Evolutionary conservation across 2,329 filamentous ascomycete species (phyloP).

Genomic region (Trichoderma pleuroti): DNA sequence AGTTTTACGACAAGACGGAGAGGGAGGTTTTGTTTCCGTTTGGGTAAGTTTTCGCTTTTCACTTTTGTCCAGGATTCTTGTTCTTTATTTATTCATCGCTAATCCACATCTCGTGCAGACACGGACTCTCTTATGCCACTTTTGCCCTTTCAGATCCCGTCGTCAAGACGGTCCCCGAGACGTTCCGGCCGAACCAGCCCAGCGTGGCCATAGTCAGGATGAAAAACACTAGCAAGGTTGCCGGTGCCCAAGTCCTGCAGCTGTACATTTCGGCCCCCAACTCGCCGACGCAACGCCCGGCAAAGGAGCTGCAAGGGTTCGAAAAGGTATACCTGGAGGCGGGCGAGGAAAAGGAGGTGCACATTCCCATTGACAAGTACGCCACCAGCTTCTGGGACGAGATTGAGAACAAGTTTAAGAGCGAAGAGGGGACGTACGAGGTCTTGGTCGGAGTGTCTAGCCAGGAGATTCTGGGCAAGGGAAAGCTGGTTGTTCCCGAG

Average conservation of each 20-base stretch:
- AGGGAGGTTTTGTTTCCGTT: conserved; percentile 1
- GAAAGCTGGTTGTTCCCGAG: neutral
- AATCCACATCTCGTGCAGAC: neutral
- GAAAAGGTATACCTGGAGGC: neutral
- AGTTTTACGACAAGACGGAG: neutral
- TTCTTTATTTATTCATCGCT: neutral
- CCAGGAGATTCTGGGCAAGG: neutral
- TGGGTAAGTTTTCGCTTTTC: neutral
- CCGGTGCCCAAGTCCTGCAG: neutral
- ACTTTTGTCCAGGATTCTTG: too few relatives aligned
- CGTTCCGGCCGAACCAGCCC: neutral
- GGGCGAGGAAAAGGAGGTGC: neutral
- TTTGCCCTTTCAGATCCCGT: neutral
- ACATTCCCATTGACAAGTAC: neutral
- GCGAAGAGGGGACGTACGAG: neutral
- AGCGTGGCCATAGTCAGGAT: neutral
- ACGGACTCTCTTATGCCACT: neutral
- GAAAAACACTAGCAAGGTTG: neutral
- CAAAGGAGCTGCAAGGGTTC: neutral
- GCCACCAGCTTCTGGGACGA: conserved; percentile 5
- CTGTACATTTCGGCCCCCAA: neutral
- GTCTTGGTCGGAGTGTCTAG: neutral
- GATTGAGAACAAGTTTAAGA: conserved; percentile 9
- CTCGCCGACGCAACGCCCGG: neutral
- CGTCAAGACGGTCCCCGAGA: neutral